Evolutionary conservation across 352 stramenopile genomes (phyloP).

Genomic region (Aphanomyces astaci): DNA sequence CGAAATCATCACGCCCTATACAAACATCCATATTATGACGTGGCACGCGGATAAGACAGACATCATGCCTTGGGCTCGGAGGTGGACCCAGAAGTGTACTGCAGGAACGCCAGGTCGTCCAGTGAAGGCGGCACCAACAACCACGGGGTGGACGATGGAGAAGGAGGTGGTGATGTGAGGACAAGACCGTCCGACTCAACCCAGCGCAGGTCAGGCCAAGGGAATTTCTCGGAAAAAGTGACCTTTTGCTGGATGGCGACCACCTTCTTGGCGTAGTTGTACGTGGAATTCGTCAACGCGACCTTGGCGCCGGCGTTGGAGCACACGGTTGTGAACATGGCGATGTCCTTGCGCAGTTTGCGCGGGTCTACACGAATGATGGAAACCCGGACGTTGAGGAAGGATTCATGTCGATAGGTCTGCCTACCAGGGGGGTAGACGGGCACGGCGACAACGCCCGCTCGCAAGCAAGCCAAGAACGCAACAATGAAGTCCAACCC

Average conservation of each 20-base stretch:
- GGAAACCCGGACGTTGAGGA: neutral
- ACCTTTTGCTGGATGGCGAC: conserved; percentile 73
- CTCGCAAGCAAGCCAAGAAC: conserved; percentile 94
- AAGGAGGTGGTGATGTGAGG: conserved; percentile 41
- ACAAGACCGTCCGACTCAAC: conserved; percentile 77
- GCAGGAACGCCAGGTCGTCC: conserved; percentile 92
- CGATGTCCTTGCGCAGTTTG: conserved; percentile 92
- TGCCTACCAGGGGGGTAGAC: conserved; percentile 67
- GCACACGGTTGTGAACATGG: conserved; percentile 92
- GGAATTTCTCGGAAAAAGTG: conserved; percentile 44
- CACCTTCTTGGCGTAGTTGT: conserved; percentile 94
- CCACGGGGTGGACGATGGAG: conserved; percentile 36
- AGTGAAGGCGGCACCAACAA: conserved; percentile 25
- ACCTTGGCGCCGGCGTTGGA: conserved; percentile 85
- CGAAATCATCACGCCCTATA: conserved; percentile 92
- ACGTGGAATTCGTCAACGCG: conserved; percentile 89
- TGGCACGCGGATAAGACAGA: no score
- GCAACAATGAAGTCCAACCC: conserved; percentile 96
- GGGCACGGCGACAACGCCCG: conserved; percentile 90
- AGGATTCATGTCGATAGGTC: no score
- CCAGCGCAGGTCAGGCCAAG: conserved; percentile 88
- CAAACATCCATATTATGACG: neutral
- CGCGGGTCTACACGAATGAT: conserved; percentile 91
- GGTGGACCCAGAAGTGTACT: conserved; percentile 99
- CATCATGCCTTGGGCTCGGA: conserved; percentile 87